A percentile compares a stretch with the other conserved stretches of the same genome.
phyloP scores from a whole-genome alignment of 805 yeast species.

The Wickerhamomyces hampshirensis region DNA sequence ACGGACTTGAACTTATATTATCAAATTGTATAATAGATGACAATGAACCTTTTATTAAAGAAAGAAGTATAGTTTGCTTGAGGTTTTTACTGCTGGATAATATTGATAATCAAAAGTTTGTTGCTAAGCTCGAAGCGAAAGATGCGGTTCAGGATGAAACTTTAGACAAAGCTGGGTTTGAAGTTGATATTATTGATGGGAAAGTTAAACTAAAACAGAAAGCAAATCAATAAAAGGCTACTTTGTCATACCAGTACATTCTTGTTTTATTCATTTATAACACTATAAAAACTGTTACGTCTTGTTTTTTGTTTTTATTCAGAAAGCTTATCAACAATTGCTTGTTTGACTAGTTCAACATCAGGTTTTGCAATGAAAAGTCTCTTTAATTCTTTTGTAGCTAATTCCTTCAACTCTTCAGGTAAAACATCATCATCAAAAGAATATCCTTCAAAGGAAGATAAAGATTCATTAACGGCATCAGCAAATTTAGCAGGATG shows the following conservation, averaged over 20 bases:
- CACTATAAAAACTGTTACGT: neutral
- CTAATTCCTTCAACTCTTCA: conserved; percentile 71
- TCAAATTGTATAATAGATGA: conserved; percentile 84
- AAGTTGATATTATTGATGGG: conserved; percentile 69
- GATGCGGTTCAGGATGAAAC: conserved; percentile 54
- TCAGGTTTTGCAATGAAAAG: conserved; percentile 67
- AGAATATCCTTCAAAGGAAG: conserved; percentile 63
- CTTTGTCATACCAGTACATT: neutral
- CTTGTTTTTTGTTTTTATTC: conserved; percentile 29
- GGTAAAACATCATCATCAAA: conserved; percentile 90
- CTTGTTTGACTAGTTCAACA: conserved; percentile 65
- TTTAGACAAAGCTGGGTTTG: conserved; percentile 71
- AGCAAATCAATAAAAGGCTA: conserved; percentile 8
- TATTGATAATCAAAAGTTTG: conserved; percentile 66
- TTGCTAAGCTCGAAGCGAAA: conserved; percentile 72
- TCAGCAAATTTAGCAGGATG: conserved; percentile 99
- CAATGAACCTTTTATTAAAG: conserved; percentile 85
- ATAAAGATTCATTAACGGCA: conserved; percentile 82
- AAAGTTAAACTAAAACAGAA: conserved; percentile 49
- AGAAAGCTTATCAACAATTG: conserved; percentile 66
- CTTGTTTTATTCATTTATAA: neutral
- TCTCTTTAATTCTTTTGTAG: conserved; percentile 69
- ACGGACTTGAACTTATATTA: conserved; percentile 67
- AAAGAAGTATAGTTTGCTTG: conserved; percentile 75
- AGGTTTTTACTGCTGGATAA: conserved; percentile 64